Evolutionary conservation across 2,329 filamentous ascomycete species (phyloP).

Genomic region (Aspergillus candidus): DNA sequence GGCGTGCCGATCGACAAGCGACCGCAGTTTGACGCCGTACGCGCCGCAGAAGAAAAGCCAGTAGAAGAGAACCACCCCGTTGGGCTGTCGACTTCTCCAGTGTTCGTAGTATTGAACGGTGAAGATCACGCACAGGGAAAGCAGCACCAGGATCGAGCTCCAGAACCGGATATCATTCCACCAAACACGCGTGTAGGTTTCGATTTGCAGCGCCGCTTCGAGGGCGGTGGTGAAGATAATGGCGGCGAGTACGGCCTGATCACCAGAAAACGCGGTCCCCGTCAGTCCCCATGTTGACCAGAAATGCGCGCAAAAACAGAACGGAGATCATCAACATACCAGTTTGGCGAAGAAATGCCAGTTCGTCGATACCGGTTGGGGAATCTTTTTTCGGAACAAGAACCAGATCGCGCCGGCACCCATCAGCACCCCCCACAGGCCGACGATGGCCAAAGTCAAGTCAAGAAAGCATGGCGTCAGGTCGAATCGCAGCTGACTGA

Average conservation of each 20-base stretch:
- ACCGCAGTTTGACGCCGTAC: constrained; percentile 76
- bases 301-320: neutral
- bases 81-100: constrained; percentile 72
- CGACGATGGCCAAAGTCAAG: constrained; percentile 74
- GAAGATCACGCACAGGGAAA: constrained; percentile 69
- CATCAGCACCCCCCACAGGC: constrained; percentile 69
- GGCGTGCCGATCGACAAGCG: constrained; percentile 70
- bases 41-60: constrained; percentile 81
- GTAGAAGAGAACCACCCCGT: constrained; percentile 84
- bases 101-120: constrained; percentile 82
- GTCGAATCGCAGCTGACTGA: constrained; percentile 82
- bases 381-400: constrained; percentile 63
- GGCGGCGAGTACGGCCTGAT: constrained; percentile 57
- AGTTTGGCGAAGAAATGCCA: constrained; percentile 92
- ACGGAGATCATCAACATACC: constrained; percentile 46
- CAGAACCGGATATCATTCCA: constrained; percentile 78
- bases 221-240: constrained; percentile 63
- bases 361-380: constrained; percentile 67
- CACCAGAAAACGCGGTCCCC: neutral
- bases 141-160: constrained; percentile 65
- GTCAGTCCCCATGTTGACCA: neutral
- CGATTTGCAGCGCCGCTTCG: constrained; percentile 71
- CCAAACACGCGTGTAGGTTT: constrained; percentile 64
- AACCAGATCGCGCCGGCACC: constrained; percentile 76
- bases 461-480: constrained; percentile 98